phyloP scores from a whole-genome alignment of 768 basidiomycete species.

The Panaeolus cyanescens region DNA sequence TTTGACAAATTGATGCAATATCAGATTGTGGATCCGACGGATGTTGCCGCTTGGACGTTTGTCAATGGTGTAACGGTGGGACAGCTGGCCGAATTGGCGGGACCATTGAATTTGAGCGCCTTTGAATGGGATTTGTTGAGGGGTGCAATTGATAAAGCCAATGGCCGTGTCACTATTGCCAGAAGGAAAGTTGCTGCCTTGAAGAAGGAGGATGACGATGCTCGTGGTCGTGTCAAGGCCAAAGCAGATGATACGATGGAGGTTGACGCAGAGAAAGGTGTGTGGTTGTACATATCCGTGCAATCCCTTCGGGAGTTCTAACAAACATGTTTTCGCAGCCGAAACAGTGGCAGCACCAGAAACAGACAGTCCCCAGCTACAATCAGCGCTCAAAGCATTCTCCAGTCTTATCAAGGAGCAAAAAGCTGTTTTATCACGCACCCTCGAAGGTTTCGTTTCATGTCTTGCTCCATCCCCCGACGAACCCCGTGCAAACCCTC shows the following conservation, averaged over 20 bases:
- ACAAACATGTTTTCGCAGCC: too few species aligned
- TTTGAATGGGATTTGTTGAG: constrained; percentile 88
- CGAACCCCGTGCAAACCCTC: constrained; percentile 48
- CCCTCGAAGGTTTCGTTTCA: constrained; percentile 75
- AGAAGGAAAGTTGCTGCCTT: constrained; percentile 71
- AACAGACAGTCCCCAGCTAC: constrained; percentile 68
- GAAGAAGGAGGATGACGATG: constrained; percentile 89
- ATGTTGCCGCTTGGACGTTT: constrained; percentile 89
- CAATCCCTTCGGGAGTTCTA: too few species aligned
- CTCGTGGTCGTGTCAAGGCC: constrained; percentile 73
- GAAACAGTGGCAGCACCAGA: constrained; percentile 39
- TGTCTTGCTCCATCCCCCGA: constrained; percentile 51
- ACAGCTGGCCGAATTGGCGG: constrained; percentile 36
- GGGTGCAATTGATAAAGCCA: constrained; percentile 86
- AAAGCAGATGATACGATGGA: constrained; percentile 65
- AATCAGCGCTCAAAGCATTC: constrained; percentile 73
- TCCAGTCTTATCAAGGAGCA: constrained; percentile 76
- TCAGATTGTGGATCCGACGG: constrained; percentile 92
- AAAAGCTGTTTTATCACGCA: constrained; percentile 68
- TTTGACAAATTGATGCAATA: constrained; percentile 99
- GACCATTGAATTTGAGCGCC: constrained; percentile 48
- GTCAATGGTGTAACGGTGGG: constrained; percentile 48
- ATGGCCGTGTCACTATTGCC: constrained; percentile 82
- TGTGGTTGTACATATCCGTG: too few species aligned
- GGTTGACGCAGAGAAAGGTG: constrained; percentile 67